These are phyloP conservation scores for Persicaria tinctoria DNA, from an alignment of 148 eudicot genomes.

Conservation along the genomic window DNA sequence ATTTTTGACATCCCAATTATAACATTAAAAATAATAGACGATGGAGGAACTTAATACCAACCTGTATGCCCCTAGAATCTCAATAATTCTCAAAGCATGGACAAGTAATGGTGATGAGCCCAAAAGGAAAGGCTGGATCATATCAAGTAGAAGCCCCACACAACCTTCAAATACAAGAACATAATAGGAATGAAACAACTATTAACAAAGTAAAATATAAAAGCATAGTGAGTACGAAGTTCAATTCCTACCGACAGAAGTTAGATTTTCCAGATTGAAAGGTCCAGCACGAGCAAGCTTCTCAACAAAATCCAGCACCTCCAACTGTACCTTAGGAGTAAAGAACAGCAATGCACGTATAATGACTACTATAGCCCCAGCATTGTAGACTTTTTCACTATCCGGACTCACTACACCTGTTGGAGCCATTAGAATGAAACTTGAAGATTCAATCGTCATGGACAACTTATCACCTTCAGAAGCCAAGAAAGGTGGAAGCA, in stretches of 20 bases:
- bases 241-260: constrained; percentile 68
- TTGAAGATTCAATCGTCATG: constrained; percentile 36
- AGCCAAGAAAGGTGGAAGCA: constrained; percentile 71
- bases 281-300: constrained; percentile 88
- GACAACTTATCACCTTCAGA: constrained; percentile 36
- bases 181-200: constrained; percentile 13
- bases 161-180: constrained; percentile 52
- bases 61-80: constrained; percentile 96
- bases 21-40: not conserved
- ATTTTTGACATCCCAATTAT: constrained; percentile 1
- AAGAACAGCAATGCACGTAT: constrained; percentile 82
- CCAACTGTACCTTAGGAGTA: constrained; percentile 95
- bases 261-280: constrained; percentile 90
- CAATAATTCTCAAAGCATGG: constrained; percentile 77
- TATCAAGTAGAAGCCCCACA: constrained; percentile 92
- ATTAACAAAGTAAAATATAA: constrained; percentile 2
- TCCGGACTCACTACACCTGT: constrained; percentile 61
- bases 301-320: constrained; percentile 70
- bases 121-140: constrained; percentile 71
- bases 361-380: constrained; percentile 81
- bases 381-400: constrained; percentile 79
- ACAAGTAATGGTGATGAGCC: constrained; percentile 74
- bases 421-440: constrained; percentile 53
- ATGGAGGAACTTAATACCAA: constrained; percentile 18
- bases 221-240: constrained; percentile 10